phyloP scores from a whole-genome alignment of 345 rosid species.

The Arabidopsis arenosa region DNA sequence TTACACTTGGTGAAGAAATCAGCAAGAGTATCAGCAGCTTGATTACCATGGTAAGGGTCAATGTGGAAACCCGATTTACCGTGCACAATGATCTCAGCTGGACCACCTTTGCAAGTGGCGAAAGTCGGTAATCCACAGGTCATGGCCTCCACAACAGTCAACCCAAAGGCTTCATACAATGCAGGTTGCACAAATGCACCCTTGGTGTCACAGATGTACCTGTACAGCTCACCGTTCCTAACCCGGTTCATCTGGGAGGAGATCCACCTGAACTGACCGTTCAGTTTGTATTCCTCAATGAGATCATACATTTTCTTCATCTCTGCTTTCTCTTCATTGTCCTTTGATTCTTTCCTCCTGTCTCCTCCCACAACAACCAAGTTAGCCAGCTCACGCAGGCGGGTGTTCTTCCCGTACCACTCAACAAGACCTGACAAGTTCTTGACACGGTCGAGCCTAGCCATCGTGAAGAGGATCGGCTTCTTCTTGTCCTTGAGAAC shows the following conservation, averaged over 20 bases:
- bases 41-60: constrained; percentile 91
- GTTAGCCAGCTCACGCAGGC: constrained; percentile 74
- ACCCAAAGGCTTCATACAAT: constrained; percentile 95
- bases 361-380: constrained; percentile 94
- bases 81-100: constrained; percentile 91
- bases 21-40: constrained; percentile 72
- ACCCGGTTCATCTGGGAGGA: constrained; percentile 87
- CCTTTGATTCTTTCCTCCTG: constrained; percentile 88
- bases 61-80: constrained; percentile 88
- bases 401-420: constrained; percentile 86
- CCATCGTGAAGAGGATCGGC: constrained; percentile 94
- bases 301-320: constrained; percentile 82
- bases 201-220: constrained; percentile 80
- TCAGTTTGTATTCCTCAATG: constrained; percentile 67
- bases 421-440: constrained; percentile 85
- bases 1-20: constrained; percentile 77
- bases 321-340: constrained; percentile 88
- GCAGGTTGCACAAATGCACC: constrained; percentile 91
- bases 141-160: constrained; percentile 97
- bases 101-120: constrained; percentile 96
- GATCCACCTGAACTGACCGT: constrained; percentile 92
- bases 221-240: constrained; percentile 94
- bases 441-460: constrained; percentile 94
- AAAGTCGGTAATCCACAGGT: constrained; percentile 96
- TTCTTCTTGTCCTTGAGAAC: constrained; percentile 79